These are phyloP conservation scores for Cryphonectria japonica DNA, from an alignment of 2,329 filamentous ascomycete species.

Conservation along the genomic window DNA sequence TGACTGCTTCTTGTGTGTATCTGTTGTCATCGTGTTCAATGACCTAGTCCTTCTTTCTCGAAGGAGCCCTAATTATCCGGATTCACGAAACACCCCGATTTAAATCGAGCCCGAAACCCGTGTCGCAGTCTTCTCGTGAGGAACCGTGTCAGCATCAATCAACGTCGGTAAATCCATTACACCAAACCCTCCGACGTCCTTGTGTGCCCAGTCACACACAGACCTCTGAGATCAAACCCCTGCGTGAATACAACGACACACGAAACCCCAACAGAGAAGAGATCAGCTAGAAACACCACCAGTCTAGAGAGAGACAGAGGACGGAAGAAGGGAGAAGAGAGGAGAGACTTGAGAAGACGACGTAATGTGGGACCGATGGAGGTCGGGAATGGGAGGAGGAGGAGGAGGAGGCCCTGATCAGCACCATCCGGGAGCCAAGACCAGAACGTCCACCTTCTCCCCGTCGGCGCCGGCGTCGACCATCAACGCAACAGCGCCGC, in stretches of 20 bases:
- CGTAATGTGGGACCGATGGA: constrained; percentile 18
- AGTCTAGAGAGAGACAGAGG: background rate
- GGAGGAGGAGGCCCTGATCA: background rate
- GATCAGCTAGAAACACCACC: too few species aligned
- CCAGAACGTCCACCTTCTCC: constrained; percentile 13
- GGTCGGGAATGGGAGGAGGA: constrained; percentile 19
- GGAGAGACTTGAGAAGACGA: background rate
- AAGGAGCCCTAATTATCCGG: too few species aligned
- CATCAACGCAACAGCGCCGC: background rate
- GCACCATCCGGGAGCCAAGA: background rate
- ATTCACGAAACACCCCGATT: too few species aligned
- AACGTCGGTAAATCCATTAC: background rate
- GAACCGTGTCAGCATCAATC: background rate
- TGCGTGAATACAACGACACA: background rate
- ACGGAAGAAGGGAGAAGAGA: background rate
- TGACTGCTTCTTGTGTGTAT: background rate
- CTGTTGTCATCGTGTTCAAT: too few species aligned
- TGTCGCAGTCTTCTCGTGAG: background rate
- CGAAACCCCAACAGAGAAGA: background rate
- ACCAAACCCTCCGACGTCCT: background rate
- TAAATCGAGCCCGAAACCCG: background rate
- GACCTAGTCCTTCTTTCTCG: background rate
- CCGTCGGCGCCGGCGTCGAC: background rate
- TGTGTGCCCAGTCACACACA: background rate
- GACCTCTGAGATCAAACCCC: background rate